These are phyloP conservation scores for Rhizomucor pusillus DNA, from an alignment of 371 early-diverging fungal genomes.

Conservation along the genomic window DNA sequence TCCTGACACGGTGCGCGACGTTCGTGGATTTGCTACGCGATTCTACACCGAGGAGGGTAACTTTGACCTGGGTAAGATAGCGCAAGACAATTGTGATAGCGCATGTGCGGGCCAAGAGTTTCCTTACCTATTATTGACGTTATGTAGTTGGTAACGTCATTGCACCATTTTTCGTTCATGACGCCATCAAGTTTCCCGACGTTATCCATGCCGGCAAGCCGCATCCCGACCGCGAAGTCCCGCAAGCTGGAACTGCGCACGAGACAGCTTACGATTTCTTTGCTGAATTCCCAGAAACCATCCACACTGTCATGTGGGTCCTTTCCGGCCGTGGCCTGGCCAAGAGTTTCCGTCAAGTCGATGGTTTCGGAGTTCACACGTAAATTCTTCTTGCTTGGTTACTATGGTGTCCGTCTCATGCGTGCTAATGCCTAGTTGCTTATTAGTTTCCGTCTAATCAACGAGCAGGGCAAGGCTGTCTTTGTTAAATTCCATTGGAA, in stretches of 20 bases:
- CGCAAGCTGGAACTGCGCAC: slow-evolving; percentile 43
- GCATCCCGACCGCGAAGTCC: slow-evolving; percentile 37
- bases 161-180: slow-evolving; percentile 42
- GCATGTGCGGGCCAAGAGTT: too few relatives aligned
- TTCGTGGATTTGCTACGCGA: slow-evolving; percentile 56
- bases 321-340: slow-evolving; percentile 44
- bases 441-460: slow-evolving; percentile 36
- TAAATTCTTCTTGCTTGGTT: not conserved
- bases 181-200: slow-evolving; percentile 42
- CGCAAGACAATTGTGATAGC: not conserved
- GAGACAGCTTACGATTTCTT: slow-evolving; percentile 48
- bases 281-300: slow-evolving; percentile 36
- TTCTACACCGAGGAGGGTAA: slow-evolving; percentile 62
- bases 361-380: slow-evolving; percentile 41
- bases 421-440: not conserved
- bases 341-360: slow-evolving; percentile 29
- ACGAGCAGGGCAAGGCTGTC: slow-evolving; percentile 30
- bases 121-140: slow-evolving; percentile 39
- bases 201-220: slow-evolving; percentile 35
- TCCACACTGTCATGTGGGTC: slow-evolving; percentile 38
- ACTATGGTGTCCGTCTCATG: too few relatives aligned
- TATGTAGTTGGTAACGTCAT: slow-evolving; percentile 40
- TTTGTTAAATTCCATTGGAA: slow-evolving; percentile 54
- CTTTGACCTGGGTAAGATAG: slow-evolving; percentile 31
- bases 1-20: slow-evolving; percentile 54